phyloP scores from a whole-genome alignment of 768 basidiomycete species.

The Russula sp. region DNA sequence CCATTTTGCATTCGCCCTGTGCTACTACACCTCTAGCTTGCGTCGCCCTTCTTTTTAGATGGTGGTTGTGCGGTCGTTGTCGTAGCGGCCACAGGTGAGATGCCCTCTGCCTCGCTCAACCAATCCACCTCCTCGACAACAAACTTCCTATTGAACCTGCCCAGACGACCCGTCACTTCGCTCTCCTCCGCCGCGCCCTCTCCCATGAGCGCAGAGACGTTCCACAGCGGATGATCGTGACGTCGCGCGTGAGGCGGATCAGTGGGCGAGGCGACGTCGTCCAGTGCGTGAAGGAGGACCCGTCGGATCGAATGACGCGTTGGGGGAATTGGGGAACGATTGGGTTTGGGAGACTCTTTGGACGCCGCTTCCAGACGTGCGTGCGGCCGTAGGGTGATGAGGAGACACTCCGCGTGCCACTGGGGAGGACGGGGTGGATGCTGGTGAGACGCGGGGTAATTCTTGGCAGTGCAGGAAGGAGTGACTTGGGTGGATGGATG shows the following conservation, averaged over 20 bases:
- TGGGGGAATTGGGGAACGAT: conserved; percentile 85
- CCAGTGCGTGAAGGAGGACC: conserved; percentile 83
- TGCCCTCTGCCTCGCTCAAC: conserved; percentile 31
- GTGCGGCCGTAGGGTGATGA: conserved; percentile 80
- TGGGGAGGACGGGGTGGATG: background rate
- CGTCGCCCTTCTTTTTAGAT: conserved; percentile 1
- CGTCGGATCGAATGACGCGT: conserved; percentile 81
- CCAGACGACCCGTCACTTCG: conserved; percentile 71
- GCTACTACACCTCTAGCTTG: conserved; percentile 8
- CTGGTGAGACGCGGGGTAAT: no score
- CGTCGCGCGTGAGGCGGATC: conserved; percentile 78
- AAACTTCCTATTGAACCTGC: conserved; percentile 75
- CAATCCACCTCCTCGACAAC: conserved; percentile 53
- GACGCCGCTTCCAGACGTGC: conserved; percentile 73
- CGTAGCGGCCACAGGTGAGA: background rate
- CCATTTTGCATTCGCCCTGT: no score
- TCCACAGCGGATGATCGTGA: conserved; percentile 88
- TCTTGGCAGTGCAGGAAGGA: background rate
- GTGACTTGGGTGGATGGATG: background rate
- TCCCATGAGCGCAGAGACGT: conserved; percentile 52
- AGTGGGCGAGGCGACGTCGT: conserved; percentile 81
- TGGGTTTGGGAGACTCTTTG: conserved; percentile 71
- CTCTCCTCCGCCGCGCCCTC: conserved; percentile 59
- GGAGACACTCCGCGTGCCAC: conserved; percentile 47
- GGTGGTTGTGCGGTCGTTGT: background rate